These are phyloP conservation scores for Suillus spraguei DNA, from an alignment of 768 basidiomycete species.

Conservation along the genomic window DNA sequence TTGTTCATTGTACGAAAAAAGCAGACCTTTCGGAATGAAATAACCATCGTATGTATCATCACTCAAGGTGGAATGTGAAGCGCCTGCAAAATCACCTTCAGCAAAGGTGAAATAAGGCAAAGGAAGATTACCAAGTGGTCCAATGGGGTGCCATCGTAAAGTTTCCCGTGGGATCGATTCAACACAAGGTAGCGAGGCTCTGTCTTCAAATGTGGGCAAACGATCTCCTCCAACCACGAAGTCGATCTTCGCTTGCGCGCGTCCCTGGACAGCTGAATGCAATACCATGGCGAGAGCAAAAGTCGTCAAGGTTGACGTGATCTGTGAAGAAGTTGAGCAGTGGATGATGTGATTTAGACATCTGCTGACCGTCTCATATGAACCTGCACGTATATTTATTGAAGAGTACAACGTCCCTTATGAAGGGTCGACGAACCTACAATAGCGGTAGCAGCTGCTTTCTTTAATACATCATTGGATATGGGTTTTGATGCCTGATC, in stretches of 20 bases:
- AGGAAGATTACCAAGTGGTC: not conserved
- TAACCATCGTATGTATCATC: not conserved
- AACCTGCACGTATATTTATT: constrained; percentile 14
- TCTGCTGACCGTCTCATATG: constrained; percentile 22
- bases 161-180: not conserved
- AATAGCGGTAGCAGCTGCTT: constrained; percentile 15
- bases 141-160: not conserved
- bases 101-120: not conserved
- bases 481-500: constrained; percentile 5
- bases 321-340: constrained; percentile 1
- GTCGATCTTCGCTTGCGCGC: not conserved
- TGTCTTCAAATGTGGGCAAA: not conserved
- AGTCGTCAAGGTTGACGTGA: not conserved
- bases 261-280: not conserved
- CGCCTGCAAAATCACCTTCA: not conserved
- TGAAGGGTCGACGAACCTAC: constrained; percentile 12
- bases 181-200: not conserved
- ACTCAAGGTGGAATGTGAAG: not conserved
- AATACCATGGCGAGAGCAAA: not conserved
- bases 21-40: not conserved
- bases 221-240: not conserved
- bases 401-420: not conserved
- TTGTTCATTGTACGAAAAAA: not conserved
- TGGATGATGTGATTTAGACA: not conserved
- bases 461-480: constrained; percentile 15